A percentile compares a stretch with the other conserved stretches of the same genome.
Evolutionary conservation across 306 rosid species (phyloP).

Genomic region (Quercus aquifolioides): DNA sequence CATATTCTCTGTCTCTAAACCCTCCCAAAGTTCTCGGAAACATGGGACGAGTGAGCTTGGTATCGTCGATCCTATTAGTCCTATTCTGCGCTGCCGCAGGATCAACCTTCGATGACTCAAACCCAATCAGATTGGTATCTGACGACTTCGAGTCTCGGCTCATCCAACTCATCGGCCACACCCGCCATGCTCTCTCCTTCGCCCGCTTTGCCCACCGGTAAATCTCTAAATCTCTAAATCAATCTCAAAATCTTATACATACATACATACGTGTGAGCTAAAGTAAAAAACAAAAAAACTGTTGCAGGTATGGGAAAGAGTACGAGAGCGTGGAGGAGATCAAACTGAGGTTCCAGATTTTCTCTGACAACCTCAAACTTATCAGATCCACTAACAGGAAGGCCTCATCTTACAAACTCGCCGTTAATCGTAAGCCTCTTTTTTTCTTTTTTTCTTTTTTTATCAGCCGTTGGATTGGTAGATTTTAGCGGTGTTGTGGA

Average conservation of each 20-base stretch:
- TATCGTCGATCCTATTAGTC: conserved; percentile 28
- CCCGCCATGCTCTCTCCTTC: conserved; percentile 54
- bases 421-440: conserved; percentile 53
- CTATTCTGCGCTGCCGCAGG: conserved; percentile 42
- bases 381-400: conserved; percentile 68
- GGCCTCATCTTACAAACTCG: conserved; percentile 61
- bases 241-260: neutral
- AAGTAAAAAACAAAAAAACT: neutral
- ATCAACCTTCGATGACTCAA: conserved; percentile 63
- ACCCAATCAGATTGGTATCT: conserved; percentile 62
- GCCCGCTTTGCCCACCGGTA: conserved; percentile 76
- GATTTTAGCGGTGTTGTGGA: neutral
- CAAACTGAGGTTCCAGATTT: conserved; percentile 58
- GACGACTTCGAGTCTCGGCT: conserved; percentile 52
- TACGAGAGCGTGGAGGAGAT: conserved; percentile 70
- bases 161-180: conserved; percentile 53
- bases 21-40: neutral
- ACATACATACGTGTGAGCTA: neutral
- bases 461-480: neutral
- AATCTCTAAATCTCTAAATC: neutral
- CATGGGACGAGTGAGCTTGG: conserved; percentile 51
- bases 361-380: conserved; percentile 54
- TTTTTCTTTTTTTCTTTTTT: neutral
- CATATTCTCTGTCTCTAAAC: too few relatives aligned
- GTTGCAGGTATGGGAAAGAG: conserved; percentile 51